Conservation (phyloP, 108 stramenopile species). For the Hondaea fermentalgiana region DNA sequence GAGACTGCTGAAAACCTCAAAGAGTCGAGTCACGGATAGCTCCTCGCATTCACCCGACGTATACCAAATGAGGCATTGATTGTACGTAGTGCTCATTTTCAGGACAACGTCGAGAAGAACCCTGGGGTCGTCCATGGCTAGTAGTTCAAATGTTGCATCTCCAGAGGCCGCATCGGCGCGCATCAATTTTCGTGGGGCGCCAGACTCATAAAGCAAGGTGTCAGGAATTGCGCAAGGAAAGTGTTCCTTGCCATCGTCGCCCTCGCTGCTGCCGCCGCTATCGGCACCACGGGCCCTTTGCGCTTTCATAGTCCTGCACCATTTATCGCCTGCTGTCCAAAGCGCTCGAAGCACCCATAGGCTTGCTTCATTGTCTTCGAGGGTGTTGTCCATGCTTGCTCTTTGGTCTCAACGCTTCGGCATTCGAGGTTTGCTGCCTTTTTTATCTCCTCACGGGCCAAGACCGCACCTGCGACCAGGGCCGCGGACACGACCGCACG, state of each 20-base stretch:
- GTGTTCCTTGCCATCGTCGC: neutral
- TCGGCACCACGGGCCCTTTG: neutral
- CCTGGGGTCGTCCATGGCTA: neutral
- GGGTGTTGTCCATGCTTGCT: neutral
- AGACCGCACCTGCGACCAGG: too few species aligned
- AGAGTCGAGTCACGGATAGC: neutral
- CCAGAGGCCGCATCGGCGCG: neutral
- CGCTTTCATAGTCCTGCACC: neutral
- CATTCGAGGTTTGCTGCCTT: neutral
- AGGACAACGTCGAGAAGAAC: neutral
- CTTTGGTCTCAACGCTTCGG: neutral
- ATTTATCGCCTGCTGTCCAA: neutral
- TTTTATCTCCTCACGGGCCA: too few species aligned
- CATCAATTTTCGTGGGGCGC: neutral
- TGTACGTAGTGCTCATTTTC: neutral
- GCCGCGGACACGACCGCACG: too few species aligned
- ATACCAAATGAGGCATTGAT: neutral
- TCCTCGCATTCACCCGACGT: neutral
- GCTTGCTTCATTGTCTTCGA: neutral
- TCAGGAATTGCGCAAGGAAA: neutral
- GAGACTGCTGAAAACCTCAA: neutral
- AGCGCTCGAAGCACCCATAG: neutral
- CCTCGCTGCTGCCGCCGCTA: neutral
- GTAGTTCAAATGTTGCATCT: neutral
- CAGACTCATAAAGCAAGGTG: neutral